Percentiles rank a stretch among this genome's conserved stretches.
phyloP scores from a whole-genome alignment of 108 stramenopile genomes.

The Nitzschia inconspicua region DNA sequence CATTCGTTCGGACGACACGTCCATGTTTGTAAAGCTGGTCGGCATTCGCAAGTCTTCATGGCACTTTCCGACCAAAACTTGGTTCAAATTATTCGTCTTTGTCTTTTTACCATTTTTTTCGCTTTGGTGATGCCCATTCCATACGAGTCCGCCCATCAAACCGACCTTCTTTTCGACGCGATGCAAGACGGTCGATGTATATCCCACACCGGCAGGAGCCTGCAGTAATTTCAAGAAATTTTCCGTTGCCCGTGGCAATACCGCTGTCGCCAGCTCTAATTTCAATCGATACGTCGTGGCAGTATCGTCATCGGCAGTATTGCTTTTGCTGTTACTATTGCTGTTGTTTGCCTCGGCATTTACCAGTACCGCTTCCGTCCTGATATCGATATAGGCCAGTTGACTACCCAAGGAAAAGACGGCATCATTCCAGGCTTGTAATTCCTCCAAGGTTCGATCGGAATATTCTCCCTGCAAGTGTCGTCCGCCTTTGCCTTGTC shows the following conservation, averaged over 20 bases:
- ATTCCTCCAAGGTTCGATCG: slow-evolving; percentile 53
- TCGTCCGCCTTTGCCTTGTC: slow-evolving; percentile 81
- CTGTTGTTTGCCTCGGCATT: slow-evolving; percentile 5
- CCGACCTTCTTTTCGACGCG: slow-evolving; percentile 76
- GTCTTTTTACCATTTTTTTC: not conserved
- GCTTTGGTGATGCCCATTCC: slow-evolving; percentile 13
- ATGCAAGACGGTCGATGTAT: slow-evolving; percentile 49
- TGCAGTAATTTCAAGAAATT: slow-evolving; percentile 56
- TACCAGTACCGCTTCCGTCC: slow-evolving; percentile 24
- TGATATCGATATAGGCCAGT: slow-evolving; percentile 33
- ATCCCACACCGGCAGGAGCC: slow-evolving; percentile 18
- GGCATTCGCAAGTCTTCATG: slow-evolving; percentile 14
- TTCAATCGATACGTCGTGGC: slow-evolving; percentile 34
- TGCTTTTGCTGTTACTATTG: not conserved
- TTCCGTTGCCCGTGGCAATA: slow-evolving; percentile 57
- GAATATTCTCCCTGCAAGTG: slow-evolving; percentile 86
- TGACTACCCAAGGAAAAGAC: slow-evolving; percentile 47
- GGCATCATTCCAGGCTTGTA: slow-evolving; percentile 60
- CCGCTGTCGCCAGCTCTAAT: slow-evolving; percentile 65
- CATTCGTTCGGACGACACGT: slow-evolving; percentile 26
- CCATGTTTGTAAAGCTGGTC: slow-evolving; percentile 24
- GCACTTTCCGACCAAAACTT: slow-evolving; percentile 39
- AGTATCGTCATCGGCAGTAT: not conserved
- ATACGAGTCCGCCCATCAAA: slow-evolving; percentile 62
- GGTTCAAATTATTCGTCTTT: no score